Conservation (phyloP, 768 basidiomycete species). For the Trametes maxima region DNA sequence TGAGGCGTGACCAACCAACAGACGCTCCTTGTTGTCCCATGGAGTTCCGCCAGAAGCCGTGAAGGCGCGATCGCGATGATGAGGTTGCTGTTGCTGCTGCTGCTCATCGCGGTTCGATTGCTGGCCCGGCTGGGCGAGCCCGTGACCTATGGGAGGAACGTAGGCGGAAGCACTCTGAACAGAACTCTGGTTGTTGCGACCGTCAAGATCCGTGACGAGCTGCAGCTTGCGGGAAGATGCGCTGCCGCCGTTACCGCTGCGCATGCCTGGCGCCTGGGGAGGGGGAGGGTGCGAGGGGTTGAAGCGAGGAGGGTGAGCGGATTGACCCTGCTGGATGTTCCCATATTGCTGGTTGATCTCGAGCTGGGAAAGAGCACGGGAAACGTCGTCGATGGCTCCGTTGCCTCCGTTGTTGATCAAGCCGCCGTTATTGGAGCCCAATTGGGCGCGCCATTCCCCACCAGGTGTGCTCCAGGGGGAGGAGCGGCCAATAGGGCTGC, state of each 20-base stretch:
- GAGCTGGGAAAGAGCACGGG: constrained; percentile 69
- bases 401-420: constrained; percentile 28
- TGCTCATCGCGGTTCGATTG: constrained; percentile 31
- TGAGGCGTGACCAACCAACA: constrained; percentile 57
- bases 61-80: constrained; percentile 39
- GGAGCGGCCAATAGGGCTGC: constrained; percentile 61
- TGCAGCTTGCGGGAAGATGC: constrained; percentile 50
- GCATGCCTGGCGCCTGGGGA: constrained; percentile 46
- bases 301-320: constrained; percentile 70
- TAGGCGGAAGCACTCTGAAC: constrained; percentile 56
- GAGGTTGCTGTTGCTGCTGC: constrained; percentile 38
- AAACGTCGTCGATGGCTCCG: constrained; percentile 69
- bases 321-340: constrained; percentile 47
- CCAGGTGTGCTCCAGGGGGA: constrained; percentile 66
- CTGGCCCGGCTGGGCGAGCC: constrained; percentile 36
- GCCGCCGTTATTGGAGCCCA: constrained; percentile 31
- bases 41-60: constrained; percentile 40
- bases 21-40: constrained; percentile 72
- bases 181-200: constrained; percentile 57
- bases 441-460: constrained; percentile 60
- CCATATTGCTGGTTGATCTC: constrained; percentile 51
- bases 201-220: constrained; percentile 64
- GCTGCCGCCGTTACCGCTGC: constrained; percentile 42
- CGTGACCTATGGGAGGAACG: constrained; percentile 46
- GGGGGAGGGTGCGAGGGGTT: constrained; percentile 53